phyloP scores from a whole-genome alignment of 2,329 filamentous ascomycete genomes.

The Monilinia laxa region DNA sequence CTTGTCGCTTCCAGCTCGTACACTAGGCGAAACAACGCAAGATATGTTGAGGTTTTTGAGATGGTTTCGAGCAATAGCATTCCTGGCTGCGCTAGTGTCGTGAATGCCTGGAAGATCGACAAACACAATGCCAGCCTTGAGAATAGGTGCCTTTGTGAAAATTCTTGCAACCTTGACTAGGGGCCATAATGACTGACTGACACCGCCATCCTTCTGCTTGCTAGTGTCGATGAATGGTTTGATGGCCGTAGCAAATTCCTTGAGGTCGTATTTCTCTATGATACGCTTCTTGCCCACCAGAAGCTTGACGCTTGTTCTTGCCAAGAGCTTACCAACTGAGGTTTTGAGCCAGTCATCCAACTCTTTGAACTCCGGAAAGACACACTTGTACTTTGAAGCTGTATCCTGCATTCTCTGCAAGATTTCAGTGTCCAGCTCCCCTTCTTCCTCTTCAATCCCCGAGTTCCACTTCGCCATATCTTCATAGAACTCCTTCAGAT shows the following conservation, averaged over 20 bases:
- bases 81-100: slow-evolving; percentile 31
- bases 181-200: slow-evolving; percentile 27
- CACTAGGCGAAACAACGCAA: slow-evolving; percentile 27
- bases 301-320: slow-evolving; percentile 48
- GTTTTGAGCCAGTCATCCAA: not conserved
- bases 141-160: slow-evolving; percentile 22
- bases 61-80: slow-evolving; percentile 25
- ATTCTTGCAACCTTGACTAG: slow-evolving; percentile 29
- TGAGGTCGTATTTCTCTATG: not conserved
- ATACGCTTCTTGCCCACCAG: slow-evolving; percentile 29
- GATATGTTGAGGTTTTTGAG: slow-evolving; percentile 28
- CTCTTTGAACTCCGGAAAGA: not conserved
- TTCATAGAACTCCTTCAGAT: slow-evolving; percentile 28
- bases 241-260: slow-evolving; percentile 24
- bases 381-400: not conserved
- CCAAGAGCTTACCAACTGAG: slow-evolving; percentile 42
- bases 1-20: slow-evolving; percentile 27
- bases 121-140: slow-evolving; percentile 28
- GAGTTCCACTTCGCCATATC: slow-evolving; percentile 17
- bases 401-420: slow-evolving; percentile 39
- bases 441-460: not conserved
- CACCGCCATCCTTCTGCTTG: not conserved
- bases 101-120: slow-evolving; percentile 32
- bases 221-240: slow-evolving; percentile 25
- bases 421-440: slow-evolving; percentile 9